These are phyloP conservation scores for Emericellopsis atlantica DNA, from an alignment of 2,329 filamentous ascomycete genomes.

Conservation along the genomic window DNA sequence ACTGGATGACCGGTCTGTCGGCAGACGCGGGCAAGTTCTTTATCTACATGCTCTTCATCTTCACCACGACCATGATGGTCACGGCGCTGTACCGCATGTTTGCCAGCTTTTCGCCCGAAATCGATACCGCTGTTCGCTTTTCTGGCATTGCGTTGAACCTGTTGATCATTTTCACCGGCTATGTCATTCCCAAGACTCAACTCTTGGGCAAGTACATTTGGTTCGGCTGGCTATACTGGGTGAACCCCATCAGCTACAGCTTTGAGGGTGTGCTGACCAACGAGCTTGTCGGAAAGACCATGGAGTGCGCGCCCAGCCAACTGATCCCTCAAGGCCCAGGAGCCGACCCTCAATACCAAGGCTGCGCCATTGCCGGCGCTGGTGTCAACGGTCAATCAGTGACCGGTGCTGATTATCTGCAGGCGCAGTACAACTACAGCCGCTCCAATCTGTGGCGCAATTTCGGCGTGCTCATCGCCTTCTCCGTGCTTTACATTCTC, in stretches of 20 bases:
- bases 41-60: conserved; percentile 51
- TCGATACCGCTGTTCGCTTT: conserved; percentile 50
- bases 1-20: conserved; percentile 64
- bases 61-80: conserved; percentile 40
- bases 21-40: conserved; percentile 53
- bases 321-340: conserved; percentile 31
- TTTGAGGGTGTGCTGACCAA: conserved; percentile 49
- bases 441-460: conserved; percentile 54
- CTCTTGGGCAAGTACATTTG: conserved; percentile 49
- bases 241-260: conserved; percentile 53
- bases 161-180: conserved; percentile 54
- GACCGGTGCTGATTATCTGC: conserved; percentile 39
- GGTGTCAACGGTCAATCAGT: conserved; percentile 30
- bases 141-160: conserved; percentile 43
- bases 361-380: conserved; percentile 43
- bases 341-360: conserved; percentile 27
- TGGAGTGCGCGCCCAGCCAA: conserved; percentile 30
- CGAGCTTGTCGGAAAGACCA: conserved; percentile 38
- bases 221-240: conserved; percentile 54
- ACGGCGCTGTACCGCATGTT: conserved; percentile 45
- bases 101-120: conserved; percentile 40
- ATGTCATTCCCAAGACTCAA: conserved; percentile 42
- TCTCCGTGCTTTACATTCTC: conserved; percentile 58
- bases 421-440: conserved; percentile 38
- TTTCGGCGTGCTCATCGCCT: conserved; percentile 62